phyloP scores from a whole-genome alignment of 192 early-diverging fungal genomes.

The Gonapodya sp. region DNA sequence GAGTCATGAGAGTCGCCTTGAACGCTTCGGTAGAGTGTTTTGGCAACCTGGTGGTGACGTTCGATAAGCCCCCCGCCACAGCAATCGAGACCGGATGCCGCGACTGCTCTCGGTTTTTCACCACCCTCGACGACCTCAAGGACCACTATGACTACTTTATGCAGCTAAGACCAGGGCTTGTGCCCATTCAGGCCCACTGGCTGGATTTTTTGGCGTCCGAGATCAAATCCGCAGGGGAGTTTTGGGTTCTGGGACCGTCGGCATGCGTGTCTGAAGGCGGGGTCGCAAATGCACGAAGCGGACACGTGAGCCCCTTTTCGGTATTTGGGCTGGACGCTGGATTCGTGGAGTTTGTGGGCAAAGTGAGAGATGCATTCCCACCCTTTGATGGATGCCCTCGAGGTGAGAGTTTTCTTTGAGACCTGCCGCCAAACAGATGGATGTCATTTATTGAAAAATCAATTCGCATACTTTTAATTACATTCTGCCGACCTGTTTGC shows the following conservation, averaged over 20 bases:
- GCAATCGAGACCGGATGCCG: neutral
- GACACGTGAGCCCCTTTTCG: slow-evolving; percentile 3
- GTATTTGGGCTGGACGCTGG: neutral
- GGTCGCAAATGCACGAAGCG: slow-evolving; percentile 1
- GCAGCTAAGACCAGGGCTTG: neutral
- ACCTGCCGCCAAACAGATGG: neutral
- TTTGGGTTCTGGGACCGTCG: slow-evolving; percentile 1
- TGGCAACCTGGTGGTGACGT: slow-evolving; percentile 3
- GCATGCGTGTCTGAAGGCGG: slow-evolving; percentile 1
- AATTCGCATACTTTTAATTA: neutral
- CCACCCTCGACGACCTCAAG: neutral
- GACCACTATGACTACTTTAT: neutral
- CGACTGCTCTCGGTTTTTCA: neutral
- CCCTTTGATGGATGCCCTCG: slow-evolving; percentile 1
- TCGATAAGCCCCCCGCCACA: neutral
- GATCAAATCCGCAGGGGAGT: slow-evolving; percentile 1
- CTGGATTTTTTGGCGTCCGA: neutral
- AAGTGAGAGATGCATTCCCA: neutral
- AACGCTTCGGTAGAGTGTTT: neutral
- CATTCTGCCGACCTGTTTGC: slow-evolving; percentile 1
- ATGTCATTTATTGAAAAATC: slow-evolving; percentile 2
- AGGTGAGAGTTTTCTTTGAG: slow-evolving; percentile 4
- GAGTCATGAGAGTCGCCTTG: neutral
- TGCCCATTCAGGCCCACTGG: neutral
- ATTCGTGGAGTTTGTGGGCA: neutral